A percentile compares a stretch with the other conserved stretches of the same genome.
Evolutionary conservation across 352 stramenopile genomes (phyloP).

Genomic region (Globisporangium solare): DNA sequence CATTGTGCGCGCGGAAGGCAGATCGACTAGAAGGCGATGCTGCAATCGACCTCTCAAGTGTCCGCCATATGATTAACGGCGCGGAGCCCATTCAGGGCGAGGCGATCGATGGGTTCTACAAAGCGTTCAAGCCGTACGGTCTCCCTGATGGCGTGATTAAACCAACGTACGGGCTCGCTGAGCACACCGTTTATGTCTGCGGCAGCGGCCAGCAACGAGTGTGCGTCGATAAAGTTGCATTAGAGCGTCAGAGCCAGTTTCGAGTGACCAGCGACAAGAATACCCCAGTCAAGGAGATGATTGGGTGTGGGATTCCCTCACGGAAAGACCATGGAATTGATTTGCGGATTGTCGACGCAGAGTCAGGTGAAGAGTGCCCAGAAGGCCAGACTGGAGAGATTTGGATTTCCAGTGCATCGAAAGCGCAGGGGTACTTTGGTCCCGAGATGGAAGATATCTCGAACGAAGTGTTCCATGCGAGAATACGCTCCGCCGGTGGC

Average conservation of each 20-base stretch:
- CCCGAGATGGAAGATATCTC: constrained; percentile 76
- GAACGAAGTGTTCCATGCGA: constrained; percentile 86
- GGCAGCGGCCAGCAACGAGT: constrained; percentile 88
- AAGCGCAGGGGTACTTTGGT: constrained; percentile 93
- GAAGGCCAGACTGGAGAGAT: constrained; percentile 82
- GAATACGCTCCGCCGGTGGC: constrained; percentile 29
- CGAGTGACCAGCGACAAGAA: constrained; percentile 21
- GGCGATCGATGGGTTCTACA: constrained; percentile 85
- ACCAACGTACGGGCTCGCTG: constrained; percentile 98
- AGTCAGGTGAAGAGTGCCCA: constrained; percentile 36
- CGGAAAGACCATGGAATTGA: constrained; percentile 85
- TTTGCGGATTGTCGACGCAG: constrained; percentile 91
- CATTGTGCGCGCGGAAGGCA: constrained; percentile 94
- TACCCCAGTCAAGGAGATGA: constrained; percentile 71
- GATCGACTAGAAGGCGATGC: constrained; percentile 31
- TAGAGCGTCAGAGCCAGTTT: constrained; percentile 83
- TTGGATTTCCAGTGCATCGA: constrained; percentile 88
- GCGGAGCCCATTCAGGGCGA: constrained; percentile 95
- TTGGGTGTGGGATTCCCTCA: constrained; percentile 93
- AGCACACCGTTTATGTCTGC: constrained; percentile 98
- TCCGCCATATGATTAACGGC: constrained; percentile 98
- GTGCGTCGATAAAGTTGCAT: constrained; percentile 83
- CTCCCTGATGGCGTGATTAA: constrained; percentile 89
- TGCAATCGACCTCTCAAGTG: constrained; percentile 86
- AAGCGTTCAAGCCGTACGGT: constrained; percentile 86